Percentiles rank a stretch among this genome's conserved stretches.
Evolutionary conservation across 2,329 filamentous ascomycete genomes (phyloP).

Genomic region (Phyllosticta capitalensis): DNA sequence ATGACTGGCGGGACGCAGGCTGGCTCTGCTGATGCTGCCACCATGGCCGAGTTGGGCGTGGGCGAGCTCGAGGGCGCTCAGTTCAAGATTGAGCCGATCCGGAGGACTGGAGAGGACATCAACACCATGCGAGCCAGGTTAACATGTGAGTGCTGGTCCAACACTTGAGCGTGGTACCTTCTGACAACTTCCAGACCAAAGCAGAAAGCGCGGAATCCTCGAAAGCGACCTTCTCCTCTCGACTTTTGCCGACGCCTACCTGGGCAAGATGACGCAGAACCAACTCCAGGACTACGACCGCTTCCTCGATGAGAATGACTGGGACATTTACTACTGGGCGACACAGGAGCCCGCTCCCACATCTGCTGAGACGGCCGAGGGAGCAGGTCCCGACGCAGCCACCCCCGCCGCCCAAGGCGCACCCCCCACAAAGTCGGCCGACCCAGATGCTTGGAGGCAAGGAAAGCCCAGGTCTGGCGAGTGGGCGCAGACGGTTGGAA

Average conservation of each 20-base stretch:
- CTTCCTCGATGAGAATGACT: slow-evolving; percentile 98
- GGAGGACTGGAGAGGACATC: slow-evolving; percentile 71
- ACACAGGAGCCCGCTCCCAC: slow-evolving; percentile 66
- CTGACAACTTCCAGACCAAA: slow-evolving; percentile 60
- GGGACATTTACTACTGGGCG: slow-evolving; percentile 99
- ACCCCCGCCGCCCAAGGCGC: slow-evolving; percentile 37
- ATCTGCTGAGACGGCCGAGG: slow-evolving; percentile 48
- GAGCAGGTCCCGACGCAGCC: slow-evolving; percentile 36
- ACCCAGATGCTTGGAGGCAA: slow-evolving; percentile 28
- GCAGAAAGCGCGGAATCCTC: slow-evolving; percentile 88
- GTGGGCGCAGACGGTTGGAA: slow-evolving; percentile 94
- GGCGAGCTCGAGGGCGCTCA: slow-evolving; percentile 75
- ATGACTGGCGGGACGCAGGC: slow-evolving; percentile 57
- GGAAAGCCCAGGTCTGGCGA: slow-evolving; percentile 49
- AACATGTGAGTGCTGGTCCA: slow-evolving; percentile 47
- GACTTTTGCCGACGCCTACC: slow-evolving; percentile 78
- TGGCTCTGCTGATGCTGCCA: slow-evolving; percentile 32
- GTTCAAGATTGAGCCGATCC: slow-evolving; percentile 85
- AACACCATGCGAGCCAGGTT: slow-evolving; percentile 83
- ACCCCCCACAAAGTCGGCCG: slow-evolving; percentile 34
- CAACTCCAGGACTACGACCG: slow-evolving; percentile 79
- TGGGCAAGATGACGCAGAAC: slow-evolving; percentile 59
- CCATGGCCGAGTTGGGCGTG: slow-evolving; percentile 58
- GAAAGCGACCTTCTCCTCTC: slow-evolving; percentile 94
- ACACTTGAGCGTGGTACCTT: too few species aligned